These are phyloP conservation scores for Podila epicladia DNA, from an alignment of 192 early-diverging fungal species.

Conservation along the genomic window DNA sequence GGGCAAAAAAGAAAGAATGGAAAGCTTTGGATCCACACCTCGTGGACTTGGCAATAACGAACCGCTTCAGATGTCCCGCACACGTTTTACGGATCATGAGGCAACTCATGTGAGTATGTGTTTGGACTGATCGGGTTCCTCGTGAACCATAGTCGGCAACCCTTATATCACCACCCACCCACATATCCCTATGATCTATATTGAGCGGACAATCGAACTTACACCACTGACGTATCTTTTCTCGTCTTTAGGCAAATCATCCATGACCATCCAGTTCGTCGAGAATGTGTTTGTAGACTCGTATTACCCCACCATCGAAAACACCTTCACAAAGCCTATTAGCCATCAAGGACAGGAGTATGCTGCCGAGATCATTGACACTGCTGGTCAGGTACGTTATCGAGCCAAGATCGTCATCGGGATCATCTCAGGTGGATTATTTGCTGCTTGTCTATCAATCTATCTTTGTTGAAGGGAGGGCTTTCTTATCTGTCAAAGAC, in stretches of 20 bases:
- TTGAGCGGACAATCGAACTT: neutral
- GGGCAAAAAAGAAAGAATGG: too few species aligned
- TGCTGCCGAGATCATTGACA: constrained; percentile 91
- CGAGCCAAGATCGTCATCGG: too few species aligned
- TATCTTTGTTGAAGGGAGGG: neutral
- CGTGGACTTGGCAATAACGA: too few species aligned
- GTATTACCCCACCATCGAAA: constrained; percentile 97
- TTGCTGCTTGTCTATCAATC: neutral
- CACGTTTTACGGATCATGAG: neutral
- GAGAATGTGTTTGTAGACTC: constrained; percentile 91
- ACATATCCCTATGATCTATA: neutral
- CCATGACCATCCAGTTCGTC: constrained; percentile 92
- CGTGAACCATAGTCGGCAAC: neutral
- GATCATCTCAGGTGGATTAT: too few species aligned
- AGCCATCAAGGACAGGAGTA: constrained; percentile 86
- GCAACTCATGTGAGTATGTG: too few species aligned
- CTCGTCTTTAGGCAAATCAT: constrained; percentile 76
- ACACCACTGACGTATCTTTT: neutral
- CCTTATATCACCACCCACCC: neutral
- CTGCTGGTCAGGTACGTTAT: constrained; percentile 87
- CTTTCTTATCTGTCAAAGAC: neutral
- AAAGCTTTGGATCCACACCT: too few species aligned
- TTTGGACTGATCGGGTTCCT: too few species aligned
- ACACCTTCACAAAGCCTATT: constrained; percentile 89
- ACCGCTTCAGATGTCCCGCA: neutral